Evolutionary conservation across 208 protist species (phyloP).

Genomic region (Trypanosoma mega): DNA sequence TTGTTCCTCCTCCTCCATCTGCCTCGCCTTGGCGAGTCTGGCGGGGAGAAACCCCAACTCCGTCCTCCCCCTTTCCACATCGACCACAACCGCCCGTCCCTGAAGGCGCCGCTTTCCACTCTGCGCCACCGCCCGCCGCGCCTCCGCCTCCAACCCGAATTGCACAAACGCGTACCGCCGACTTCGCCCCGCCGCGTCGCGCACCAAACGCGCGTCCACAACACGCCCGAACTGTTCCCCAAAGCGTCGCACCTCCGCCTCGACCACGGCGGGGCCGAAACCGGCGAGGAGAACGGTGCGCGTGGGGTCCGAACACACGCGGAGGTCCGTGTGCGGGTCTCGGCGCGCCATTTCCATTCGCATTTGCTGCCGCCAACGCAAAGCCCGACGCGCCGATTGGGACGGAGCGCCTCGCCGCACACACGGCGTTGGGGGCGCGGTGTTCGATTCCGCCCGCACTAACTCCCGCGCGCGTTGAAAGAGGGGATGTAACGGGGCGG

Average conservation of each 20-base stretch:
- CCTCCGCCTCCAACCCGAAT: conserved; percentile 71
- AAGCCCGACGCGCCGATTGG: background rate
- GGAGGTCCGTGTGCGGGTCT: conserved; percentile 60
- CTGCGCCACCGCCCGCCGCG: conserved; percentile 46
- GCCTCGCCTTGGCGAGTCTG: conserved; percentile 36
- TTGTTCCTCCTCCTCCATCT: background rate
- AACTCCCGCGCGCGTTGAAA: conserved; percentile 36
- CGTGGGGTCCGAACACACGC: conserved; percentile 58
- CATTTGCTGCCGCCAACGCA: conserved; percentile 26
- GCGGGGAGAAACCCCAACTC: conserved; percentile 64
- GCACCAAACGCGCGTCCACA: conserved; percentile 55
- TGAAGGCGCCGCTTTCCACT: conserved; percentile 60
- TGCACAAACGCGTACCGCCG: conserved; percentile 84
- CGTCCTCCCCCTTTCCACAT: conserved; percentile 66
- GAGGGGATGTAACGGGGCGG: conserved; percentile 21
- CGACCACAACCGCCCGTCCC: conserved; percentile 63
- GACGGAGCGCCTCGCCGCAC: too few species aligned
- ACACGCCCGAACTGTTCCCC: conserved; percentile 87
- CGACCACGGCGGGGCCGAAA: conserved; percentile 58
- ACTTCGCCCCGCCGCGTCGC: conserved; percentile 46
- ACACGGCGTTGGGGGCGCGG: too few species aligned
- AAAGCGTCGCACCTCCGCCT: conserved; percentile 79
- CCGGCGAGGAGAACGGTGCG: conserved; percentile 72
- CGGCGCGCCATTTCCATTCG: conserved; percentile 27
- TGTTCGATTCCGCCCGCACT: conserved; percentile 8